These are phyloP conservation scores for Mycena belliarum DNA, from an alignment of 768 basidiomycete genomes.

Conservation along the genomic window DNA sequence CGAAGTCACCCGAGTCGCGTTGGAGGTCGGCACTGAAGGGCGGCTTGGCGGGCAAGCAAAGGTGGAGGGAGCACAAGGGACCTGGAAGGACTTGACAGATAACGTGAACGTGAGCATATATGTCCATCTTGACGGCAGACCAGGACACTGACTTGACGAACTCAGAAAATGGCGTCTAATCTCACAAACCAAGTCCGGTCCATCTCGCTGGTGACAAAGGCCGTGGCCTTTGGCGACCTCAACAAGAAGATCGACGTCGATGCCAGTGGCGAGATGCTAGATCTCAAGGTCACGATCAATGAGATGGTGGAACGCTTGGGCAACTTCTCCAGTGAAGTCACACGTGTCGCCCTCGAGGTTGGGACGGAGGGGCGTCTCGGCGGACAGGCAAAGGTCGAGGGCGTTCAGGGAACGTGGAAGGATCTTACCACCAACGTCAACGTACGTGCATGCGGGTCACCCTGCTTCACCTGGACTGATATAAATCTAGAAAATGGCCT, in stretches of 20 bases:
- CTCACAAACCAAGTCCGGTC: constrained; percentile 76
- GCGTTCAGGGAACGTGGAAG: constrained; percentile 72
- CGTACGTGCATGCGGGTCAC: constrained; percentile 59
- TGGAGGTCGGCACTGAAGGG: constrained; percentile 89
- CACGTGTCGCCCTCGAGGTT: constrained; percentile 73
- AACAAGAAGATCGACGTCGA: constrained; percentile 91
- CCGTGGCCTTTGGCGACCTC: constrained; percentile 88
- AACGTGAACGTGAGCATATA: constrained; percentile 48
- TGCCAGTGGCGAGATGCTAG: constrained; percentile 86
- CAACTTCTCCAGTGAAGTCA: constrained; percentile 59
- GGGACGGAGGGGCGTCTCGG: constrained; percentile 47
- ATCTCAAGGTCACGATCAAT: constrained; percentile 79
- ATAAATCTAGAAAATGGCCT: constrained; percentile 17
- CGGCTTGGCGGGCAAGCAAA: constrained; percentile 87
- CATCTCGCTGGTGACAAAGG: constrained; percentile 83
- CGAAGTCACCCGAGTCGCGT: constrained; percentile 81
- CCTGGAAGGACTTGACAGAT: constrained; percentile 81
- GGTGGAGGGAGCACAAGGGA: constrained; percentile 89
- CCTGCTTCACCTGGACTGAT: constrained; percentile 37
- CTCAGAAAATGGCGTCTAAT: constrained; percentile 81
- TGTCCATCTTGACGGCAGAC: background rate
- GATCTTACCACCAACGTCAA: constrained; percentile 61
- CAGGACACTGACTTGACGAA: constrained; percentile 41
- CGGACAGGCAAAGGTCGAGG: constrained; percentile 70
- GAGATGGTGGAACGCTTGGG: constrained; percentile 66